phyloP scores from a whole-genome alignment of 306 rosid species.

The Crotalaria pallida region DNA sequence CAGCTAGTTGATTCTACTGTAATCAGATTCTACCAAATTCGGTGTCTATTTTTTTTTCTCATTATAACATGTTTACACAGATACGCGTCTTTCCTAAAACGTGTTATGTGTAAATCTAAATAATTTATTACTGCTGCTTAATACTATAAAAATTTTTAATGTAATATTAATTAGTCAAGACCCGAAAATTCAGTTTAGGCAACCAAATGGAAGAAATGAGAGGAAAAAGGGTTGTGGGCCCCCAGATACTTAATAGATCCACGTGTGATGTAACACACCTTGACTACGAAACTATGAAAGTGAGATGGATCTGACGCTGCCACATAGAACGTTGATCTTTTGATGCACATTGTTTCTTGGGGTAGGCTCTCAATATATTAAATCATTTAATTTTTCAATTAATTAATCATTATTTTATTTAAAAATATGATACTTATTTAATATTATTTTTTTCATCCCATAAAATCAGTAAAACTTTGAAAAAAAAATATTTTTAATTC shows the following conservation, averaged over 20 bases:
- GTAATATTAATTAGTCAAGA: neutral
- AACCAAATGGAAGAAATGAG: neutral
- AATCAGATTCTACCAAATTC: neutral
- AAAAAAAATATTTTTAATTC: too few relatives aligned
- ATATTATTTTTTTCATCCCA: too few relatives aligned
- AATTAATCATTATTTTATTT: too few relatives aligned
- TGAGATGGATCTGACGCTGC: slow-evolving; percentile 18
- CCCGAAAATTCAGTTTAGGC: slow-evolving; percentile 2
- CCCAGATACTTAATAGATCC: neutral
- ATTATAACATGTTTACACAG: too few relatives aligned
- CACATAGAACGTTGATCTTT: neutral
- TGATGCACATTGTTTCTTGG: neutral
- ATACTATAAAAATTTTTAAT: too few relatives aligned
- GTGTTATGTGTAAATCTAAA: neutral
- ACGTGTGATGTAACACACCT: slow-evolving; percentile 1
- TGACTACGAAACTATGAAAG: neutral
- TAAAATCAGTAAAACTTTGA: too few relatives aligned
- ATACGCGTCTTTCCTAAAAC: neutral
- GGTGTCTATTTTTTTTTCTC: neutral
- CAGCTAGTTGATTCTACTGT: too few relatives aligned
- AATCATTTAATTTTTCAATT: too few relatives aligned
- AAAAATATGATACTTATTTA: too few relatives aligned
- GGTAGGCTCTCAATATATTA: too few relatives aligned
- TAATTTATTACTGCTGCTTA: too few relatives aligned
- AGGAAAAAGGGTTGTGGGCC: slow-evolving; percentile 2